Conservation (phyloP, 345 rosid species). For the Euphorbia lathyris region DNA sequence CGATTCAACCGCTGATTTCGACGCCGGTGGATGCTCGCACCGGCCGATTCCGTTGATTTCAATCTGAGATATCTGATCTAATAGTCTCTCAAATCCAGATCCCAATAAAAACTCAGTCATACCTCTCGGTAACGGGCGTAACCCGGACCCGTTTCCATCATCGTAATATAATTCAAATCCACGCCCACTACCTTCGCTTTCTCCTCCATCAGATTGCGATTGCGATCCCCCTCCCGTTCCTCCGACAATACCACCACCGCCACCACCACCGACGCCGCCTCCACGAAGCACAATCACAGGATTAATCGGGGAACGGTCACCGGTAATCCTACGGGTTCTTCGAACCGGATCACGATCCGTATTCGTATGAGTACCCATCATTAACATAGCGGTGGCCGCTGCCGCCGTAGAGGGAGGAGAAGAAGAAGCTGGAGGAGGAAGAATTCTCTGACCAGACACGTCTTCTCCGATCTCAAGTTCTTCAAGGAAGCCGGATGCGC, state of each 20-base stretch:
- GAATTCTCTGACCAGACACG: slow-evolving; percentile 6
- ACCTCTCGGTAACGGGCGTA: slow-evolving; percentile 70
- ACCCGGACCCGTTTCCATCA: slow-evolving; percentile 76
- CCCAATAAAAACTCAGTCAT: slow-evolving; percentile 87
- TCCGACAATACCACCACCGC: slow-evolving; percentile 14
- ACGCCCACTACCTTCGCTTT: slow-evolving; percentile 1
- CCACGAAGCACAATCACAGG: slow-evolving; percentile 85
- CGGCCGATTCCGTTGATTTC: slow-evolving; percentile 58
- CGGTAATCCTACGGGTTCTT: slow-evolving; percentile 39
- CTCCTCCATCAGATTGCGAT: not conserved
- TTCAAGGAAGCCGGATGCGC: slow-evolving; percentile 78
- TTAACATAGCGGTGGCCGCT: slow-evolving; percentile 41
- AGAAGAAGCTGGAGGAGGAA: not conserved
- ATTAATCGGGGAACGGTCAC: slow-evolving; percentile 69
- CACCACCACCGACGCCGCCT: slow-evolving; percentile 19
- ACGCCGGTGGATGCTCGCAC: slow-evolving; percentile 70
- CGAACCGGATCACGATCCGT: slow-evolving; percentile 21
- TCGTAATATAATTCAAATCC: slow-evolving; percentile 78
- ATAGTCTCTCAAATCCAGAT: slow-evolving; percentile 75
- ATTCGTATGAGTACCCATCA: slow-evolving; percentile 39
- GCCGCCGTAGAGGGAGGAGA: slow-evolving; percentile 8
- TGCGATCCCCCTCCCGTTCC: slow-evolving; percentile 2
- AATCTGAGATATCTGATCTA: slow-evolving; percentile 77
- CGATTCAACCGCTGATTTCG: slow-evolving; percentile 80
- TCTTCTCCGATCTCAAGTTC: slow-evolving; percentile 46